Evolutionary conservation across 371 early-diverging fungal species (phyloP).

Genomic region (Aphelidium insulamus): DNA sequence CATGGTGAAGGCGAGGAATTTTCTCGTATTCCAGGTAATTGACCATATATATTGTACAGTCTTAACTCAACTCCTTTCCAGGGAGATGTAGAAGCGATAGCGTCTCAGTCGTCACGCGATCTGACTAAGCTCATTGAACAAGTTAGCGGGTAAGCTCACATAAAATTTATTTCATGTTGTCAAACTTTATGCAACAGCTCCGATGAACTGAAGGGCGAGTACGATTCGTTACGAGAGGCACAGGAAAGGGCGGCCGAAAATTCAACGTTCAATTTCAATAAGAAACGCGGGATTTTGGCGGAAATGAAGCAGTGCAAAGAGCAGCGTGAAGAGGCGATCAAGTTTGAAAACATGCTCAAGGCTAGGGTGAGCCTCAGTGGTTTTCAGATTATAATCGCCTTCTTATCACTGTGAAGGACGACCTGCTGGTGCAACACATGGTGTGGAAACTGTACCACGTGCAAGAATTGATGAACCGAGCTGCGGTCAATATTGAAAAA

Average conservation of each 20-base stretch:
- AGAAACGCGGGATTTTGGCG: constrained; percentile 55
- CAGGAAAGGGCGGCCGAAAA: constrained; percentile 72
- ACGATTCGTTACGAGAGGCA: constrained; percentile 53
- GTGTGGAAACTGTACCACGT: constrained; percentile 79
- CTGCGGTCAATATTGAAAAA: too few relatives aligned
- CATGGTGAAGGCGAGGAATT: constrained; percentile 84
- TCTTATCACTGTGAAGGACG: constrained; percentile 8
- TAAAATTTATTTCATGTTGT: background rate
- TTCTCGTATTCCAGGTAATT: constrained; percentile 86
- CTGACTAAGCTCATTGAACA: constrained; percentile 85
- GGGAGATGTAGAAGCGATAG: constrained; percentile 95
- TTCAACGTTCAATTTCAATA: constrained; percentile 65
- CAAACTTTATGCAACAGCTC: constrained; percentile 26
- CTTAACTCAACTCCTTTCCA: constrained; percentile 3
- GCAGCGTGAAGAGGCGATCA: constrained; percentile 73
- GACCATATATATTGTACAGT: background rate
- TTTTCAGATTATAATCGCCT: background rate
- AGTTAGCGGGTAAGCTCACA: constrained; percentile 49
- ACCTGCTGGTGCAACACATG: constrained; percentile 35
- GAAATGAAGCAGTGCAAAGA: constrained; percentile 79
- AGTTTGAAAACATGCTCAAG: constrained; percentile 39
- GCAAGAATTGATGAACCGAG: too few relatives aligned
- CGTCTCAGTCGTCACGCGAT: constrained; percentile 84
- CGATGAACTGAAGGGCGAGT: constrained; percentile 62
- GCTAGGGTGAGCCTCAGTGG: constrained; percentile 15